Conservation (phyloP, 2,329 filamentous ascomycete species). For the Trichoderma hamatum region DNA sequence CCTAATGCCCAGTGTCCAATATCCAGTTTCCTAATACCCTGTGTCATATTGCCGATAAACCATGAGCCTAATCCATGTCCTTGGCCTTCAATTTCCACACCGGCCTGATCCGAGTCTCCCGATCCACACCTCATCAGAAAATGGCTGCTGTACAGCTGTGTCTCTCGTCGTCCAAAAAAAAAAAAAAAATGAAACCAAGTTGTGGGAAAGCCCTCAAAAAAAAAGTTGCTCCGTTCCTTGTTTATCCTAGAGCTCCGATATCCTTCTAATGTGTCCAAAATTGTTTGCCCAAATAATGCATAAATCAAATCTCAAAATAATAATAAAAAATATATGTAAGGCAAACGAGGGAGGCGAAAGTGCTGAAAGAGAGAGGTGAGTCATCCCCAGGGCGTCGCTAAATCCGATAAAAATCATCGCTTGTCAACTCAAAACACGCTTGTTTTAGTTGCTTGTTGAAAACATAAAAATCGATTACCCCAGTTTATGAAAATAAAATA, state of each 20-base stretch:
- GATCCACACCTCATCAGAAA: background rate
- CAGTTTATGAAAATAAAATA: background rate
- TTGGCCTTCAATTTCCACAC: background rate
- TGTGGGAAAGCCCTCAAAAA: background rate
- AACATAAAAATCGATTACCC: background rate
- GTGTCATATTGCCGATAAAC: conserved; percentile 8
- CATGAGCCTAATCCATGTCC: conserved; percentile 3
- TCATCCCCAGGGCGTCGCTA: conserved; percentile 4
- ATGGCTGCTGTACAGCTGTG: background rate
- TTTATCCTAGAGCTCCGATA: conserved; percentile 21
- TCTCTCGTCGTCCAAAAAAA: background rate
- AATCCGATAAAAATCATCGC: background rate
- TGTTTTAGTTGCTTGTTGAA: background rate
- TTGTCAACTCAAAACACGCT: background rate
- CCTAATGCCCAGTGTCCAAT: background rate
- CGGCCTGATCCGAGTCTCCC: conserved; percentile 20
- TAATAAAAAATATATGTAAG: background rate
- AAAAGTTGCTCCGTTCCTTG: conserved; percentile 16
- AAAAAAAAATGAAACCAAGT: background rate
- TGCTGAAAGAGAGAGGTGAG: background rate
- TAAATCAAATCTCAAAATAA: background rate
- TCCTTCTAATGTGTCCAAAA: conserved; percentile 20
- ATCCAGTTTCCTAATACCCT: background rate
- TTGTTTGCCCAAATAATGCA: background rate
- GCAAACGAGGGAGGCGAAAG: background rate